Base-by-base conservation (phyloP, 2,329 filamentous ascomycete species). In the Alternaria novae-zelandiae region DNA sequence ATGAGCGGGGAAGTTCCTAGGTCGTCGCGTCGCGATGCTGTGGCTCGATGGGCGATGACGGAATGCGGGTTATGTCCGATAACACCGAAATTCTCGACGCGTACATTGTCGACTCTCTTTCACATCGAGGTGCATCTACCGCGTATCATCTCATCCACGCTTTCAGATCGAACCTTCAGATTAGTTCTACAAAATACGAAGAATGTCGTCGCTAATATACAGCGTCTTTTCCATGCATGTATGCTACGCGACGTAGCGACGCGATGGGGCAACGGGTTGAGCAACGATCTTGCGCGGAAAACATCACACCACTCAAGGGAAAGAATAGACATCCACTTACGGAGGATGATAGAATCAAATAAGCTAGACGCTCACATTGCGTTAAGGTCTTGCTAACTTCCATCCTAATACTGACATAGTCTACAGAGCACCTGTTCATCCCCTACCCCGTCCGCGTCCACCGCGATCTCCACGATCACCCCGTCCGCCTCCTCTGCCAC, bases 41-140 rank as follows among this genome's bases (percentile, higher is more conserved):
- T 25, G 25, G 25, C 59, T 53, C 23, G 47, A 56, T 28, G 20
- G 30, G 25, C 56, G 32, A 60, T 64, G 60, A 64, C 61, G 64
- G 26, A 32, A 60, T 60, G 61, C 44, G 57, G 44, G 26, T 60
- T 66, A 66, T 60, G 54, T 55, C 64, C 64, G 57, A 28, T 55
- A 64, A 57, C 46, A 36, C 61, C 61, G 61, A 51, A 9, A 41
- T 11, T n/a, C 23, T 32, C 17, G 49, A 30, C 49, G 20, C 49
- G 20, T 23, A 11, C 15, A 1, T 20, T 28, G n/a, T 28, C 17
- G 15, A 5, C 6, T 36, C 28, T 25, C 10, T 32, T 36, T 13
- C 5, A 41, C 30, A 53, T 41, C 17, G 9, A 25, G 26, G 12
- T n/a, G n/a, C 23, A 5, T 21, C 15, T 6, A 9, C 10, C n/a